Conservation (phyloP, 805 yeast genomes). For the Saccharomycopsis fermentans region DNA sequence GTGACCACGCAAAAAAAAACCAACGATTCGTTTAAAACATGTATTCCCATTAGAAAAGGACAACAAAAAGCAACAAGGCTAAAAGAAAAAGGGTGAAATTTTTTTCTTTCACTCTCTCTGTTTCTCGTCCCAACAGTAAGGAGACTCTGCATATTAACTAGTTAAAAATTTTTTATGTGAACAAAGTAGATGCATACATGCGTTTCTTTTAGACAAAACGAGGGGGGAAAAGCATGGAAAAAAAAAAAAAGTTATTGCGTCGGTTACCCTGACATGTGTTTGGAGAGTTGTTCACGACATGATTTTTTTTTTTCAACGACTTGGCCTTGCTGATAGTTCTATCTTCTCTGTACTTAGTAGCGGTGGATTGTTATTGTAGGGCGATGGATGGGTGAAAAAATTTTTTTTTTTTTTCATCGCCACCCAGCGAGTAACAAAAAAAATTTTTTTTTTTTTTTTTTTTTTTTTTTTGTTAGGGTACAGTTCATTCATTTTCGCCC, state of each 20-base stretch:
- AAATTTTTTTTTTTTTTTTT: not conserved
- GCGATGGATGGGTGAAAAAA: conserved; percentile 2
- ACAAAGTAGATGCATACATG: no score
- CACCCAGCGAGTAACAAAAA: no score
- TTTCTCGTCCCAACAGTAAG: no score
- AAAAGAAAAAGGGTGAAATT: not conserved
- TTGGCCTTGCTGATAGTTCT: not conserved
- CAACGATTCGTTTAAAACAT: no score
- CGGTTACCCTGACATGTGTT: not conserved
- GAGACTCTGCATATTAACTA: not conserved
- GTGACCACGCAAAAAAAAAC: not conserved
- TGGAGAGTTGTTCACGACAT: no score
- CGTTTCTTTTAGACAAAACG: no score
- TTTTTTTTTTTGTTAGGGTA: not conserved
- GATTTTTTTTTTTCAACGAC: not conserved
- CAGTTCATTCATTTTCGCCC: not conserved
- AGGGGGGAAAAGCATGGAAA: not conserved
- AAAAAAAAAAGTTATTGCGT: not conserved
- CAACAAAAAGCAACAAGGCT: not conserved
- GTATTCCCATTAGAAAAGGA: not conserved
- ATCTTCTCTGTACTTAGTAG: not conserved
- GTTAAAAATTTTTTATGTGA: no score
- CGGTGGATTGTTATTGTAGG: not conserved
- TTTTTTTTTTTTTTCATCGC: not conserved
- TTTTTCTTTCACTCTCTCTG: not conserved